Base-by-base conservation (phyloP, 1,139 yeast genomes). In the Blastobotrys raffinosifermentans region DNA sequence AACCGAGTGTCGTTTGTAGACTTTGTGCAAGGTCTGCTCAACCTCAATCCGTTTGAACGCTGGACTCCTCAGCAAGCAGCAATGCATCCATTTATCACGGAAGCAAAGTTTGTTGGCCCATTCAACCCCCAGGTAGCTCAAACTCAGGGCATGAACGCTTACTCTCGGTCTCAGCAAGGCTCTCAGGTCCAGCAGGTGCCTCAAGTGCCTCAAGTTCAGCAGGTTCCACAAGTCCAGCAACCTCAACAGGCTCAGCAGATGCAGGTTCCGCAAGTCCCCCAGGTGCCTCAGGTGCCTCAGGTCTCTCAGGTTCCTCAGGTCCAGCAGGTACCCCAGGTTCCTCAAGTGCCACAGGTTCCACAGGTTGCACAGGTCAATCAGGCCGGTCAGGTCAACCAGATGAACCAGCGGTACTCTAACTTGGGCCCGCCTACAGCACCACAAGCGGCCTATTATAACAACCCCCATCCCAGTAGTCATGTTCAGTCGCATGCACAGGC, bases 11-110 rank as follows among this genome's bases (percentile, higher is more conserved):
- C 85, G 29, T 70, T 91, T 48, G 69, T 80, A 25, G 95, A 89
- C 58, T 86, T 91, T 54, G 69, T 91, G 35, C 63, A 70, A 33
- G 94, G 94, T 25, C 73, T 85, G 8, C 66, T 91, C 43, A 85
- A 81, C 50, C 63, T 86, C 55, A 89, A 89, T 60, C 98, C 98
- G 0, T 70, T 91, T 51, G 96, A 89, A 58, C 72, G 99, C 51
- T 81, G 96, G 79, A 86, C 96, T 0, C 98, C 98, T 8, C 96
- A 86, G 51, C 96, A 91, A 58, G 98, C 97, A 0, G 69, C 82
- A 17, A 69, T 77, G 61, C 98, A 93, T 63, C 97, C 97, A 0
- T 91, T 93, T 59, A 76, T 91, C 15, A 80, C 80, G 7, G 62
- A 58, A 29, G 45, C 53, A 31, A 54, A 51, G 46, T 61, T 53